Conservation (phyloP, 2,329 filamentous ascomycete species). For the Sclerotinia borealis region DNA sequence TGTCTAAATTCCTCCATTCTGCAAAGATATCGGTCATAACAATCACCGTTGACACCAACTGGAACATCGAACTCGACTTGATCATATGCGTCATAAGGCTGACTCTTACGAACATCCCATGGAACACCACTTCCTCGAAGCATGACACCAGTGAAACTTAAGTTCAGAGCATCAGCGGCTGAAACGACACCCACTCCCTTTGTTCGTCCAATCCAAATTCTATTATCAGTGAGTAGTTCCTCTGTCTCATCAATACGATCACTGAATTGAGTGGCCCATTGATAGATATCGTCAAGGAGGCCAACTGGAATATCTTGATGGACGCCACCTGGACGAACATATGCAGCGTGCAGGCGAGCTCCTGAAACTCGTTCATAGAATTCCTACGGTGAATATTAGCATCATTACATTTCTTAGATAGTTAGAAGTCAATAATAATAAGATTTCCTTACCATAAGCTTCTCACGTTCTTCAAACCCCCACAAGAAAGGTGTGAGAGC, state of each 20-base stretch:
- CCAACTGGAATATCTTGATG: conserved; percentile 91
- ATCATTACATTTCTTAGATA: conserved; percentile 12
- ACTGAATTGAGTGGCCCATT: conserved; percentile 98
- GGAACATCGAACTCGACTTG: conserved; percentile 98
- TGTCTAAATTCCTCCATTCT: conserved; percentile 99
- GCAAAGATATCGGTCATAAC: conserved; percentile 98
- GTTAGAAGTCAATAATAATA: conserved; percentile 15
- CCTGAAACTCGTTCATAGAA: conserved; percentile 99
- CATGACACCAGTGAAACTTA: conserved; percentile 96
- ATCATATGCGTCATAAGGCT: conserved; percentile 96
- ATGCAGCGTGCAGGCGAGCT: conserved; percentile 93
- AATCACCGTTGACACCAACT: conserved; percentile 94
- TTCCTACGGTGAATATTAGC: conserved; percentile 54
- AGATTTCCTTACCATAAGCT: conserved; percentile 76
- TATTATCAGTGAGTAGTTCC: conserved; percentile 97
- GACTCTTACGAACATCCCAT: conserved; percentile 93
- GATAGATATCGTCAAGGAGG: conserved; percentile 96
- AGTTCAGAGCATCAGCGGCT: conserved; percentile 91
- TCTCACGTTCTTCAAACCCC: conserved; percentile 99
- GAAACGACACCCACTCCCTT: conserved; percentile 87
- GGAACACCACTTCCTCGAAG: conserved; percentile 92
- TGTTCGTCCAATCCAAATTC: conserved; percentile 95
- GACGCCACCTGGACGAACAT: conserved; percentile 93
- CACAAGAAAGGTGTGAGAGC: conserved; percentile 96
- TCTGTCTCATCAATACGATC: conserved; percentile 99